phyloP scores from a whole-genome alignment of 176 grass and related monocot genomes.

The Melocanna baccifera region DNA sequence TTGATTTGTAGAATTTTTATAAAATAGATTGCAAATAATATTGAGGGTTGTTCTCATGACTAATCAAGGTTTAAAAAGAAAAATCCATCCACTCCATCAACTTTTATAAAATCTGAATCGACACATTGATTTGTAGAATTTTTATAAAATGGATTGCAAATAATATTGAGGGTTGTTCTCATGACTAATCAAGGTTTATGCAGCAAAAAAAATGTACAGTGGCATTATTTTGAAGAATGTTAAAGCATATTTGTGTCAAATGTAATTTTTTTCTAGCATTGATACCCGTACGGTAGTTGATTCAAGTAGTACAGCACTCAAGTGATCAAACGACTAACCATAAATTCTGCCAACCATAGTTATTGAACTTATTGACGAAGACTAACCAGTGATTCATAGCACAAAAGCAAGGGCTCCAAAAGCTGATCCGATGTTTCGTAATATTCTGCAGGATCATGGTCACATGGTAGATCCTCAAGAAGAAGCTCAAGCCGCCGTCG shows the following conservation, averaged over 20 bases:
- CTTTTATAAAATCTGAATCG: background rate
- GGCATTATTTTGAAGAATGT: background rate
- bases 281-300: background rate
- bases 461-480: conserved; percentile 75
- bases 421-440: conserved; percentile 80
- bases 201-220: background rate
- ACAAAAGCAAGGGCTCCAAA: conserved; percentile 78
- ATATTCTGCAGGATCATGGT: conserved; percentile 68
- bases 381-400: conserved; percentile 86
- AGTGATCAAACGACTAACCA: background rate
- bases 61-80: background rate
- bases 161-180: background rate
- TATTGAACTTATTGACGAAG: background rate
- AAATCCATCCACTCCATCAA: background rate
- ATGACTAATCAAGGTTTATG: background rate
- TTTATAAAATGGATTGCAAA: conserved; percentile 1
- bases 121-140: background rate
- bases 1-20: background rate
- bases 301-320: background rate
- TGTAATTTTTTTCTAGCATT: background rate
- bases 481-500: conserved; percentile 62
- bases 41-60: background rate
- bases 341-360: background rate
- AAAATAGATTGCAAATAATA: background rate
- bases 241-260: background rate